A percentile compares a stretch with the other conserved stretches of the same genome.
These are phyloP conservation scores for Nitzschia sp. DNA, from an alignment of 108 stramenopile genomes.

Conservation along the genomic window DNA sequence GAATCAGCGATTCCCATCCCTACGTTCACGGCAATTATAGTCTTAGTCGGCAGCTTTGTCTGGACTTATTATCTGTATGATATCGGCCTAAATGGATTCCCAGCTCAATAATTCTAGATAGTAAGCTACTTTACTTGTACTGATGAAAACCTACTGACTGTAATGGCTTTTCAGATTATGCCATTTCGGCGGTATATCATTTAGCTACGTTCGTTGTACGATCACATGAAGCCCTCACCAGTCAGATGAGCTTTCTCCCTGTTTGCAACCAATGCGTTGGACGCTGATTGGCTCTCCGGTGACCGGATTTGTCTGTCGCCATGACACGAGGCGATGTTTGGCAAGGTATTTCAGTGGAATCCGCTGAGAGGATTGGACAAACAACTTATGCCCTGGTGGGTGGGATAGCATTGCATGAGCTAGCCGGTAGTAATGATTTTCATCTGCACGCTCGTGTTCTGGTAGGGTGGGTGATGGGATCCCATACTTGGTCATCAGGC, in stretches of 20 bases:
- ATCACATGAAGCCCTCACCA: not conserved
- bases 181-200: too few species aligned
- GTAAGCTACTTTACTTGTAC: not conserved
- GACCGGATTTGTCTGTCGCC: constrained; percentile 66
- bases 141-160: not conserved
- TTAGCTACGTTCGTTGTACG: not conserved
- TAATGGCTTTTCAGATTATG: too few species aligned
- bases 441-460: constrained; percentile 35
- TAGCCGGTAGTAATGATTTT: constrained; percentile 56
- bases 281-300: constrained; percentile 56
- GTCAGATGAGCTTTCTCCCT: constrained; percentile 8
- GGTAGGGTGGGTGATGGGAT: constrained; percentile 33
- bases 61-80: constrained; percentile 1
- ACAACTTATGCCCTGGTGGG: constrained; percentile 30
- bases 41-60: not conserved
- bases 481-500: constrained; percentile 77
- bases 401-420: constrained; percentile 67
- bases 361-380: not conserved
- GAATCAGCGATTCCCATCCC: constrained; percentile 6
- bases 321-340: constrained; percentile 64
- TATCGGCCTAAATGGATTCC: constrained; percentile 1
- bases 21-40: not conserved
- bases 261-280: constrained; percentile 55
- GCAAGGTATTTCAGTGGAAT: constrained; percentile 74
- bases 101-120: not conserved